Conservation (phyloP, 192 early-diverging fungal genomes). For the Coemansia sp. region DNA sequence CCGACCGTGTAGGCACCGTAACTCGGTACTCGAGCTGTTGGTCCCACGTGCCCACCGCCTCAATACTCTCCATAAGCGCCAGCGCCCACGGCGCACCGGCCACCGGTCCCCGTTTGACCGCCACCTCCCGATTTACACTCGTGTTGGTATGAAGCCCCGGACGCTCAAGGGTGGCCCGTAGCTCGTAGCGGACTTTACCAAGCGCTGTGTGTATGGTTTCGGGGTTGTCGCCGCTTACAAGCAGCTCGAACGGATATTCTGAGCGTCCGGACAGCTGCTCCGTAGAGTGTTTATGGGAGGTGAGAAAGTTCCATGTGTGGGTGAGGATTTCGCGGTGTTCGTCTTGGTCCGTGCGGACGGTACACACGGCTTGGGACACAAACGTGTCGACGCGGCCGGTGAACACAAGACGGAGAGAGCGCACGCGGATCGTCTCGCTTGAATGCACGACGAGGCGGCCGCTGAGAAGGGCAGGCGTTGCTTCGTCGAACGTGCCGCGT, state of each 20-base stretch:
- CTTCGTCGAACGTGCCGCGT: constrained; percentile 46
- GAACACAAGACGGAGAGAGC: constrained; percentile 53
- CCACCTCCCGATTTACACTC: constrained; percentile 20
- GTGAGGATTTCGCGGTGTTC: constrained; percentile 50
- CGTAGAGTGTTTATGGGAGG: constrained; percentile 34
- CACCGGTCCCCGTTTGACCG: constrained; percentile 53
- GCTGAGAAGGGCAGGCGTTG: constrained; percentile 48
- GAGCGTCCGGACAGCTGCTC: constrained; percentile 19
- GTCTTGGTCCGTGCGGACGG: constrained; percentile 28
- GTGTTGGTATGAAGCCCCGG: constrained; percentile 57
- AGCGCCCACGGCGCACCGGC: constrained; percentile 53
- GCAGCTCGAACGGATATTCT: constrained; percentile 57
- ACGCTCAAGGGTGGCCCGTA: constrained; percentile 59
- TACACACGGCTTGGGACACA: constrained; percentile 43
- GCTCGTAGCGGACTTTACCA: constrained; percentile 52
- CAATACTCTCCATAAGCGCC: constrained; percentile 54
- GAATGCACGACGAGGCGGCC: constrained; percentile 56
- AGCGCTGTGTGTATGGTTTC: constrained; percentile 57
- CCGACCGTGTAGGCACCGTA: constrained; percentile 56
- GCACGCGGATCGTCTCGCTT: constrained; percentile 52
- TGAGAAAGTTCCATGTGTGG: constrained; percentile 59
- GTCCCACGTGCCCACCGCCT: constrained; percentile 51
- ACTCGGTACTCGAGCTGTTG: constrained; percentile 60
- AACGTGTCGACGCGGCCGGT: constrained; percentile 53
- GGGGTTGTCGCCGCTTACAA: constrained; percentile 59